Evolutionary conservation across 176 grass and related monocot species (phyloP), one percentile per base, ranked within the genome.

Genomic region (Canna indica): DNA sequence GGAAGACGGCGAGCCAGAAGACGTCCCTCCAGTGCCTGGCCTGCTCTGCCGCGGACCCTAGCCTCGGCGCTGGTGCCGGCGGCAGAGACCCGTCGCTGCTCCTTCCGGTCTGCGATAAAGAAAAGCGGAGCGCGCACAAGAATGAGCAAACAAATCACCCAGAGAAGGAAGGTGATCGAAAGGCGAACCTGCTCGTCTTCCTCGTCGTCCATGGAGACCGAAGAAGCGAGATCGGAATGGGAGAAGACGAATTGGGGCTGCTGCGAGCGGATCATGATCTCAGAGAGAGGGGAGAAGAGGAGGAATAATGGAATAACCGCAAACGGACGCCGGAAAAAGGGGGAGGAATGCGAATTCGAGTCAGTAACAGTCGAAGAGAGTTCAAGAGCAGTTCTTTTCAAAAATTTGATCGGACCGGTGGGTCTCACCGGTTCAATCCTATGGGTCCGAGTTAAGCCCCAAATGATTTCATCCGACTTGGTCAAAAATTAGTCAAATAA

Each of bases 1-100:
- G 39, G 77, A 97, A 97, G 57, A 97, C 80, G 12, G 83, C 59
- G 47, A 97, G 81, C 93, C 93, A 97, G 77, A 97, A 97, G 13
- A 97, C 83, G 84, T 97, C 93, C 44, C 77, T 72, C 81, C 93
- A 97, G 73, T 80, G 84, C 34, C 93, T 75, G 74, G 70, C 74
- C 27, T 77, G 69, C 26, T 83, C 65, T 36, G 31, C 31, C 0
- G 54, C 30, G 22, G 41, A 25, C 48, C 3, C 13, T 11, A 11
- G 13, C 1, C 4, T 7, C 27, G 46, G 41, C 34, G 48, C 53
- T 28, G 27, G 56, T 20, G 34, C n/a, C 16, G 46, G 13, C 38
- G 50, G 25, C 36, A 47, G 25, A 38, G 83, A 85, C 0, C 77
- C 66, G 57, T 80, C 77, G 30, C 36, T 71, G 39, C 56, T 70